Conservation (phyloP, 495 filamentous ascomycete species). For the Aspergillus biplanus region DNA sequence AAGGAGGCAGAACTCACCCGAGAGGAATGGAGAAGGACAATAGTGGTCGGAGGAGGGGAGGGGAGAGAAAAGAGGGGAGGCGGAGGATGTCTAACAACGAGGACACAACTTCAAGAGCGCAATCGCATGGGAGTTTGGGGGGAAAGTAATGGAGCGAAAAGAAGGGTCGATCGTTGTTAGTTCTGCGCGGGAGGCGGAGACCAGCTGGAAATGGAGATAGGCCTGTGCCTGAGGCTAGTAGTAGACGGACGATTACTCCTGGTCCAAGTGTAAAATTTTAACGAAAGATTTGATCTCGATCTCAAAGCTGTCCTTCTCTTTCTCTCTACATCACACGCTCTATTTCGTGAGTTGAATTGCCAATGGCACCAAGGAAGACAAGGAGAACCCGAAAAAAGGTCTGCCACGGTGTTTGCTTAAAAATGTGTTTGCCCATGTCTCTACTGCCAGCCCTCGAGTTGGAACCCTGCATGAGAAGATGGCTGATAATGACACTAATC, state of each 20-base stretch:
- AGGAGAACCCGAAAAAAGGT: too few relatives aligned
- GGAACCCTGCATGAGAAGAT: too few relatives aligned
- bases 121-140: conserved; percentile 14
- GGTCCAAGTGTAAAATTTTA: neutral
- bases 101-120: conserved; percentile 12
- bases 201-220: conserved; percentile 6
- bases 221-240: conserved; percentile 4
- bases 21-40: conserved; percentile 9
- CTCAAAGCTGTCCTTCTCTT: neutral
- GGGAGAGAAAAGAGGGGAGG: conserved; percentile 5
- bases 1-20: neutral
- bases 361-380: too few relatives aligned
- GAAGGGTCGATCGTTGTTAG: conserved; percentile 15
- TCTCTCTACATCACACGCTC: too few relatives aligned
- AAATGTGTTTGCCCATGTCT: too few relatives aligned
- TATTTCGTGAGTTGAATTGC: too few relatives aligned
- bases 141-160: conserved; percentile 7
- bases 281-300: neutral
- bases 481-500: too few relatives aligned
- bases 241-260: too few relatives aligned
- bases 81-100: conserved; percentile 1
- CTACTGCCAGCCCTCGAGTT: too few relatives aligned
- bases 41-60: conserved; percentile 10
- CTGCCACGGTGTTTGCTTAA: too few relatives aligned
- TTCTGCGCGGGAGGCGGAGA: conserved; percentile 24